Base-by-base conservation (phyloP, 2,329 filamentous ascomycete genomes). In the Cyanodermella asteris region DNA sequence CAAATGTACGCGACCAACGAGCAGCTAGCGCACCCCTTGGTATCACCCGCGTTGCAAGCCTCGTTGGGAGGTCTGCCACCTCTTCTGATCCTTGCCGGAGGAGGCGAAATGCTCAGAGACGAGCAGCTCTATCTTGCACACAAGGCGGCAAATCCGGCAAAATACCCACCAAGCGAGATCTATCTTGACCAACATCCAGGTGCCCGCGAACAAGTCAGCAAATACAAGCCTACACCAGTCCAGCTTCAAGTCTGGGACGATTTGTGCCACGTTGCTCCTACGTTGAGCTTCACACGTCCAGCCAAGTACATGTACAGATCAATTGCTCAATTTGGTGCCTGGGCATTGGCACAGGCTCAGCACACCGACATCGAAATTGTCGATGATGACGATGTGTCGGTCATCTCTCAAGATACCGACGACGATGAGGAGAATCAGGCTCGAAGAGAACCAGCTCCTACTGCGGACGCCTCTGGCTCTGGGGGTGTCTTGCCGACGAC, bases 191-290 rank as follows among this genome's bases (percentile, higher is more conserved):
- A 72, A 18, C 56, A 61, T 30, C 70, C 72, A 15, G 59, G 59
- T 12, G 57, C 61, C 2, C 44, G 56, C 17, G 41, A 47, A 7
- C 49, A 45, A 8, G 40, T 87, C 10, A 53, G 59, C 18, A 68
- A 61, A 32, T 90, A 78, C 46, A 66, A 68, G 29, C 77, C 81
- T 0, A 97, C 87, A 0, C 67, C 91, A 37, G 84, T 94, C 1
- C 81, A 93, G 43, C 59, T 97, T 3, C 87, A 94, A 44, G 72
- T 94, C 2, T 94, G 84, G 82, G 84, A 94, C 29, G 76, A 91
- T 38, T 55, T 94, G 3, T 94, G 87, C 39, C 84, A 94, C 42
- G 82, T 91, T 5, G 72, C 74, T 1, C 78, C 84, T 1, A 93
- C 82, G 0, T 59, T 94, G n/a, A 91, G 78, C 38, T 94, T 91